A percentile compares a stretch with the other conserved stretches of the same genome.
Evolutionary conservation across 1,139 yeast genomes (phyloP).

Genomic region (Kurtzmaniella quercitrusa): DNA sequence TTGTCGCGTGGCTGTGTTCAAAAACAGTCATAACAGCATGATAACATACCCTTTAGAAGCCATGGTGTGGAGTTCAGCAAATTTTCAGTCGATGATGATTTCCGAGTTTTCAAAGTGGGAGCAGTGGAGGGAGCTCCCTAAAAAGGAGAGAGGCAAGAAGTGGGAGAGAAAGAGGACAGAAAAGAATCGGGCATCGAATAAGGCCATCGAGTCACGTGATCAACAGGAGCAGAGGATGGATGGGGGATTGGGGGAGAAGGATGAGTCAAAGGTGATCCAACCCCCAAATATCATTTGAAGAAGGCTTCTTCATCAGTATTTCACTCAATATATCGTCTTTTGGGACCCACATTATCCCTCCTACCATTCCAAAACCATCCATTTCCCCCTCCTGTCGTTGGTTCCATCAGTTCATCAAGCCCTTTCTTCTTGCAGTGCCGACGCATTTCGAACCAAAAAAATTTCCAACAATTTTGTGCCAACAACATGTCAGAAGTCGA

Average conservation of each 20-base stretch:
- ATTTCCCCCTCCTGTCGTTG: background rate
- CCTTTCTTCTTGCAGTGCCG: background rate
- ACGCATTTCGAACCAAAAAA: constrained; percentile 1
- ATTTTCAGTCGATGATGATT: constrained; percentile 4
- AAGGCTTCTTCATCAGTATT: too few relatives aligned
- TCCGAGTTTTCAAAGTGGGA: background rate
- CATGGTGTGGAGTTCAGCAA: constrained; percentile 1
- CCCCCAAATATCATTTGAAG: too few relatives aligned
- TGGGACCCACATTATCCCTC: too few relatives aligned
- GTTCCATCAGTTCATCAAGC: background rate
- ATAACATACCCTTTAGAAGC: constrained; percentile 2
- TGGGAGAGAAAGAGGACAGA: background rate
- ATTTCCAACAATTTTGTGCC: constrained; percentile 2
- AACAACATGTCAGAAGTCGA: constrained; percentile 44
- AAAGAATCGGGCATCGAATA: background rate
- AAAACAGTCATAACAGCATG: background rate
- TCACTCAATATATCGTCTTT: too few relatives aligned
- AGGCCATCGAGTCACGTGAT: background rate
- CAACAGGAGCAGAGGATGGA: too few relatives aligned
- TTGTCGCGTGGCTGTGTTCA: too few relatives aligned
- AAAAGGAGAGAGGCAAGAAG: too few relatives aligned
- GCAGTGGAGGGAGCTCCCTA: too few relatives aligned
- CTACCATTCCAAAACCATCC: background rate
- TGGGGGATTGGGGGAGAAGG: too few relatives aligned
- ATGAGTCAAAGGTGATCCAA: too few relatives aligned